phyloP scores from a whole-genome alignment of 306 rosid genomes.

The Quercus wislizeni region DNA sequence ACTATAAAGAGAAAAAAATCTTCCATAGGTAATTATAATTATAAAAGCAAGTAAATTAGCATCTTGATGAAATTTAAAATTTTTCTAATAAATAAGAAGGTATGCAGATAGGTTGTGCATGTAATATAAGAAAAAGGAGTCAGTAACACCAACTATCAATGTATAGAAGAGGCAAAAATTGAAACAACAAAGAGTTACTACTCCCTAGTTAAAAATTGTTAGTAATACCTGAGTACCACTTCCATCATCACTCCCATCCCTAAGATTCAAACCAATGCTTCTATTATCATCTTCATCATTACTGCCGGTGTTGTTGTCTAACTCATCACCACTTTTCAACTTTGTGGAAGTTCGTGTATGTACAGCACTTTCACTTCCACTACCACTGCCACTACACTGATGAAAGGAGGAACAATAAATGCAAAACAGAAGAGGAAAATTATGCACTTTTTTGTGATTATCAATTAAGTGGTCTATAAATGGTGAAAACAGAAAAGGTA shows the following conservation, averaged over 20 bases:
- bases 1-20: not conserved
- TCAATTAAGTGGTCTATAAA: no score
- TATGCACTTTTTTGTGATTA: not conserved
- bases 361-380: conserved; percentile 2
- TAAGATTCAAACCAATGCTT: not conserved
- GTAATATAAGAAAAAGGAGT: not conserved
- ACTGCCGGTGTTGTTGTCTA: not conserved
- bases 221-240: conserved; percentile 7
- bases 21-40: not conserved
- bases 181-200: not conserved
- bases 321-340: not conserved
- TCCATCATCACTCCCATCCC: conserved; percentile 1
- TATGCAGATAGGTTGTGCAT: not conserved
- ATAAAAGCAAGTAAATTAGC: not conserved
- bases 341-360: not conserved
- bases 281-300: not conserved
- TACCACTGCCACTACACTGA: not conserved
- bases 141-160: not conserved
- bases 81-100: no score
- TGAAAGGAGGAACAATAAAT: conserved; percentile 8
- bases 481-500: no score
- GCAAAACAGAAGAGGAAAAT: not conserved
- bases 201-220: not conserved
- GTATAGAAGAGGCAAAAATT: not conserved
- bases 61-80: no score